Conservation (phyloP, 2,329 filamentous ascomycete species). For the Aspergillus novoparasiticus region DNA sequence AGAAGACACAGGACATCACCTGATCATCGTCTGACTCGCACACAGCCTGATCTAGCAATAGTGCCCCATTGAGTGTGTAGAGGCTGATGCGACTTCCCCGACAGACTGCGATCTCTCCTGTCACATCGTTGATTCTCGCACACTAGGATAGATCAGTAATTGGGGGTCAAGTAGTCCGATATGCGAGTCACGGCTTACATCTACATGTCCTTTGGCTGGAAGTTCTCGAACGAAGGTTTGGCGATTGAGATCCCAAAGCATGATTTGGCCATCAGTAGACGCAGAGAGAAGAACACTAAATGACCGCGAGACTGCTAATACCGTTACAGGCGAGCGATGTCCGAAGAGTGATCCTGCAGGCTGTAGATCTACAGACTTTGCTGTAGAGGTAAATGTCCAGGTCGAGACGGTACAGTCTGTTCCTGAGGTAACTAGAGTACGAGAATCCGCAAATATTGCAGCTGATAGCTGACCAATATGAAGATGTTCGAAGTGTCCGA, state of each 20-base stretch:
- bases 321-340: conserved; percentile 80
- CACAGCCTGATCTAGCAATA: conserved; percentile 80
- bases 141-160: conserved; percentile 56
- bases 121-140: conserved; percentile 84
- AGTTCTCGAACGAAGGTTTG: conserved; percentile 81
- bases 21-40: conserved; percentile 73
- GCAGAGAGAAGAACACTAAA: conserved; percentile 87
- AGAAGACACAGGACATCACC: conserved; percentile 83
- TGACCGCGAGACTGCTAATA: conserved; percentile 80
- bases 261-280: conserved; percentile 76
- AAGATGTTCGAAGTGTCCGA: conserved; percentile 90
- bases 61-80: conserved; percentile 84
- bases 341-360: conserved; percentile 83
- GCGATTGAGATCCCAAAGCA: conserved; percentile 93
- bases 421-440: conserved; percentile 87
- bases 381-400: conserved; percentile 68
- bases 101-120: conserved; percentile 85
- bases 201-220: conserved; percentile 56
- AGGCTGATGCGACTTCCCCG: conserved; percentile 73
- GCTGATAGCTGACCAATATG: conserved; percentile 88
- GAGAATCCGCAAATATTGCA: conserved; percentile 82
- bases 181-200: conserved; percentile 35
- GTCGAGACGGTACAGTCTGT: conserved; percentile 90
- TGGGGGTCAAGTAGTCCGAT: background rate
- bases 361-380: conserved; percentile 75